Conservation (phyloP, 78 protist genomes). For the Salpingoeca rosetta region DNA sequence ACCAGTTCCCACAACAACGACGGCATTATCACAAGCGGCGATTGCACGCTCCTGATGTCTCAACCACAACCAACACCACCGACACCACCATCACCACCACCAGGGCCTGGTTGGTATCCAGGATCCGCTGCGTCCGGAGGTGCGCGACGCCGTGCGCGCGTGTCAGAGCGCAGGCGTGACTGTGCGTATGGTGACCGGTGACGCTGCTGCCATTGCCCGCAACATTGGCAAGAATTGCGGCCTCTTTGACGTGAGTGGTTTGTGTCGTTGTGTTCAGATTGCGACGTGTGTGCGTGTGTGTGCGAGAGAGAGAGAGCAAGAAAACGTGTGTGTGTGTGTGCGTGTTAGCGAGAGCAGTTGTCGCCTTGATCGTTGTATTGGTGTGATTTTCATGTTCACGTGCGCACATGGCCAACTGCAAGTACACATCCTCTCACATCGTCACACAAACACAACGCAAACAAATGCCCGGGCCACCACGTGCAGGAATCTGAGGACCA, state of each 20-base stretch:
- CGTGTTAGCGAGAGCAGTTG: too few relatives aligned
- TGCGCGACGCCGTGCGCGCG: conserved; percentile 42
- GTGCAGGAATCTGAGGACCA: too few relatives aligned
- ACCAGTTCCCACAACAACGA: background rate
- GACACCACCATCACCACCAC: background rate
- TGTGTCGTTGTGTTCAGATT: conserved; percentile 61
- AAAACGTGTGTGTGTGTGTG: too few relatives aligned
- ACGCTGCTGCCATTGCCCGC: conserved; percentile 85
- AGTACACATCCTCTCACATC: conserved; percentile 74
- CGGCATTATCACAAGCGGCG: background rate
- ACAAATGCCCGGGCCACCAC: conserved; percentile 48
- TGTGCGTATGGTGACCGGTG: conserved; percentile 97
- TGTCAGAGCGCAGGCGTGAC: conserved; percentile 86
- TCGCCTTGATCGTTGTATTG: conserved; percentile 77
- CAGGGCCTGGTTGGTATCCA: conserved; percentile 81
- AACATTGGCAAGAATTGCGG: conserved; percentile 86
- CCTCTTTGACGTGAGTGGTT: conserved; percentile 75
- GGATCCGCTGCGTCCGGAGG: conserved; percentile 92
- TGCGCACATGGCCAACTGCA: conserved; percentile 91
- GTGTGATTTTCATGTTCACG: too few relatives aligned
- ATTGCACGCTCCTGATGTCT: background rate
- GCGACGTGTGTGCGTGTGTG: conserved; percentile 64
- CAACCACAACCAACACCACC: background rate
- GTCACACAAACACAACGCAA: conserved; percentile 78
- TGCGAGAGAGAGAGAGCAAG: too few relatives aligned